These are phyloP conservation scores for Coniochaeta sp. DNA, from an alignment of 2,329 filamentous ascomycete genomes.

Conservation along the genomic window DNA sequence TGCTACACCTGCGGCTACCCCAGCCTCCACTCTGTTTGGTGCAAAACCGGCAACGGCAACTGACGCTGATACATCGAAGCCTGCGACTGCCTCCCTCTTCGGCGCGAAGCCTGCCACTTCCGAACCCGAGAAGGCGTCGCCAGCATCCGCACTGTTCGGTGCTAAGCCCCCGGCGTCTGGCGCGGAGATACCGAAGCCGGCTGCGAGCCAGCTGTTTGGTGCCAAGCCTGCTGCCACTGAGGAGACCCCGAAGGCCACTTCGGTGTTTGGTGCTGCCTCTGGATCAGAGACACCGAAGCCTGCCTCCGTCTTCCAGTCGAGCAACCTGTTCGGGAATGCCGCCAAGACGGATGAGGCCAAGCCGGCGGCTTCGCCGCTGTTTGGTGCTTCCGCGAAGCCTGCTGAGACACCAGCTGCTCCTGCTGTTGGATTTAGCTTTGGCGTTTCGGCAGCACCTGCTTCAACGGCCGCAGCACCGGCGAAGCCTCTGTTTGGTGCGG, in stretches of 20 bases:
- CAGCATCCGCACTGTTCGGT: constrained; percentile 15
- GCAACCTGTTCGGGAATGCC: constrained; percentile 30
- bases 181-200: not conserved
- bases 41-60: constrained; percentile 2
- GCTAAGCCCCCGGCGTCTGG: constrained; percentile 8
- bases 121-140: constrained; percentile 4
- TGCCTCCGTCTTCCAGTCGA: constrained; percentile 19
- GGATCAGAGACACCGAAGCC: constrained; percentile 10
- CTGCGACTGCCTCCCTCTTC: not conserved
- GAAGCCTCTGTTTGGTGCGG: constrained; percentile 22
- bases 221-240: constrained; percentile 5
- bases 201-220: constrained; percentile 9
- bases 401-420: constrained; percentile 10
- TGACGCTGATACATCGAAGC: constrained; percentile 9
- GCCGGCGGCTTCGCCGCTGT: constrained; percentile 9
- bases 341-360: constrained; percentile 18
- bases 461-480: constrained; percentile 7
- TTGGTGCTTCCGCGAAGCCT: constrained; percentile 11
- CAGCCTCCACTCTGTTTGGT: constrained; percentile 7
- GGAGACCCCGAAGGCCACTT: constrained; percentile 7
- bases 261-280: not conserved
- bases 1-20: constrained; percentile 5
- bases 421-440: not conserved
- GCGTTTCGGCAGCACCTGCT: not conserved
- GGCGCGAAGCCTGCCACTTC: not conserved